Percentiles rank a stretch among this genome's conserved stretches.
phyloP scores from a whole-genome alignment of 495 filamentous ascomycete genomes.

The Hypomontagnella submonticulosa region DNA sequence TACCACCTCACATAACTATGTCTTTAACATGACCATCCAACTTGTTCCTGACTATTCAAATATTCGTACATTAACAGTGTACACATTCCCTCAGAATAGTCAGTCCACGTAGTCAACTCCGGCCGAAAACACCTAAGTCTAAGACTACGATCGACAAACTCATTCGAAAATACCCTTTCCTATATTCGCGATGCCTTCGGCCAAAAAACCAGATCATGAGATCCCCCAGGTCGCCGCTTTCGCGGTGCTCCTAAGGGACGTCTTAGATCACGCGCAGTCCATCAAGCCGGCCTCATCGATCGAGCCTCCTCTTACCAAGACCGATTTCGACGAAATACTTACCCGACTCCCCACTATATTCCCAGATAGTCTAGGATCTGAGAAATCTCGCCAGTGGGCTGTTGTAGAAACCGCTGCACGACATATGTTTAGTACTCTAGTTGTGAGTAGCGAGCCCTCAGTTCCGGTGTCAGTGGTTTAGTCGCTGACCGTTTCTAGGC shows the following conservation, averaged over 20 bases:
- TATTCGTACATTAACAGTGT: slow-evolving; percentile 9
- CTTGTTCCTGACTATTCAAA: slow-evolving; percentile 5
- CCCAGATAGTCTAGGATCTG: slow-evolving; percentile 42
- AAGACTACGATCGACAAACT: slow-evolving; percentile 8
- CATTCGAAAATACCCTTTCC: not conserved
- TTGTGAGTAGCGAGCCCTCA: slow-evolving; percentile 64
- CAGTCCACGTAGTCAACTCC: slow-evolving; percentile 1
- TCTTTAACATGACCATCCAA: slow-evolving; percentile 16
- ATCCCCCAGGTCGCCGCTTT: slow-evolving; percentile 67
- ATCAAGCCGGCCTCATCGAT: slow-evolving; percentile 74
- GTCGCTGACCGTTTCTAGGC: slow-evolving; percentile 62
- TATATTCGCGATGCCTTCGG: slow-evolving; percentile 53
- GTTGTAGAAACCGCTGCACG: slow-evolving; percentile 82
- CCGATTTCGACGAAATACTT: slow-evolving; percentile 64
- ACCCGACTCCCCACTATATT: slow-evolving; percentile 54
- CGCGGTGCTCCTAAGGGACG: slow-evolving; percentile 64
- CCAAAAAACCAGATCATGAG: slow-evolving; percentile 55
- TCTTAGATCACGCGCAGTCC: slow-evolving; percentile 71
- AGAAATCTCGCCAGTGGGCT: slow-evolving; percentile 65
- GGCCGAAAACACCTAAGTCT: not conserved
- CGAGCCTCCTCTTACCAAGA: slow-evolving; percentile 79
- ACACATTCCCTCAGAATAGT: slow-evolving; percentile 4
- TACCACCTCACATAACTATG: not conserved
- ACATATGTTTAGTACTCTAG: slow-evolving; percentile 76
- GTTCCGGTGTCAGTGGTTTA: slow-evolving; percentile 23